A percentile compares a stretch with the other conserved stretches of the same genome.
Evolutionary conservation across 2,329 filamentous ascomycete genomes (phyloP).

Genomic region (Sclerotinia minor): DNA sequence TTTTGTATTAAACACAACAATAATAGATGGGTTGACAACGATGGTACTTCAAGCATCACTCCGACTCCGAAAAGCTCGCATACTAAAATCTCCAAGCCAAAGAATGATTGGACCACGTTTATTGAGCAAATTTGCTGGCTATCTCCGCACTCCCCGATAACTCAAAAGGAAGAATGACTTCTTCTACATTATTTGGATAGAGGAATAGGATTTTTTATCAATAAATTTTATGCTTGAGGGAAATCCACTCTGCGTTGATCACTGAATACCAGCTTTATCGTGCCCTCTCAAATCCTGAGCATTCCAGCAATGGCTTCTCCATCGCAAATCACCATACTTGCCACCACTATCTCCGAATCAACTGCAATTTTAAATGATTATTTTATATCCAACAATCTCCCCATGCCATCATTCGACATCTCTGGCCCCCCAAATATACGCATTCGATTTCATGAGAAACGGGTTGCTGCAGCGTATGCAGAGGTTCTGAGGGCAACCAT

Average conservation of each 20-base stretch:
- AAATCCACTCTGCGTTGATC: not conserved
- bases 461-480: slow-evolving; percentile 4
- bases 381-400: not conserved
- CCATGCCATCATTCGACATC: slow-evolving; percentile 12
- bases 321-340: not conserved
- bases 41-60: not conserved
- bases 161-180: not conserved
- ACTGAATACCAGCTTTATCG: not conserved
- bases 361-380: slow-evolving; percentile 10
- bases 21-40: not conserved
- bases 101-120: not conserved
- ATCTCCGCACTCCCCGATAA: not conserved
- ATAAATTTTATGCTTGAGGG: not conserved
- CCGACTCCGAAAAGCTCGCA: not conserved
- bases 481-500: slow-evolving; percentile 12
- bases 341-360: not conserved
- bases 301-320: not conserved
- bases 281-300: not conserved
- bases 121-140: not conserved
- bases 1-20: not conserved
- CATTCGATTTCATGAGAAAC: slow-evolving; percentile 3
- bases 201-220: not conserved
- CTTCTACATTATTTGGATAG: not conserved
- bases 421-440: not conserved
- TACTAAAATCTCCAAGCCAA: not conserved